phyloP scores from a whole-genome alignment of 2,329 filamentous ascomycete species.

The Stemphylium beticola region DNA sequence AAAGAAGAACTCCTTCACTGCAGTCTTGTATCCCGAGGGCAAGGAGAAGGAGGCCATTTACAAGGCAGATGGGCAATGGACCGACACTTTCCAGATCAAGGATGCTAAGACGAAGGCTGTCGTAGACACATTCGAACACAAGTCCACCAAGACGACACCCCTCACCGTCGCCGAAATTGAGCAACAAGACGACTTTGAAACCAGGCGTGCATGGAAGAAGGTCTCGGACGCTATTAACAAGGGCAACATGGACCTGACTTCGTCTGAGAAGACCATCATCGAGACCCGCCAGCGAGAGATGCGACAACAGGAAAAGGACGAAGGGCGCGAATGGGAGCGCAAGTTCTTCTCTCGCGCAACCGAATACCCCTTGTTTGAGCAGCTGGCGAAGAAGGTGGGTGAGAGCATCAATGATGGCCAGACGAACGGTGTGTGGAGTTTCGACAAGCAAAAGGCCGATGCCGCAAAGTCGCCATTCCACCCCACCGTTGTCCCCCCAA shows the following conservation, averaged over 20 bases:
- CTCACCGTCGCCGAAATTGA: constrained; percentile 75
- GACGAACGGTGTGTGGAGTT: constrained; percentile 74
- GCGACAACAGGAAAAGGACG: constrained; percentile 75
- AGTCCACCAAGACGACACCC: constrained; percentile 62
- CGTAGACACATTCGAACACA: constrained; percentile 56
- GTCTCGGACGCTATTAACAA: constrained; percentile 80
- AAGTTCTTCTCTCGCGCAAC: constrained; percentile 72
- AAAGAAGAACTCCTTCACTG: constrained; percentile 91
- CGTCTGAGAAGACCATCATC: constrained; percentile 82
- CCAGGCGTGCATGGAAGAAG: constrained; percentile 83
- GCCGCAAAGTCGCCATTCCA: constrained; percentile 37
- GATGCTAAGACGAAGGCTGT: constrained; percentile 61
- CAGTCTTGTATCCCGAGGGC: constrained; percentile 71
- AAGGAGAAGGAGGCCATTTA: constrained; percentile 78
- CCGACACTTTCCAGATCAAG: constrained; percentile 78
- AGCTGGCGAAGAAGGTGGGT: constrained; percentile 53
- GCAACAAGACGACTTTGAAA: constrained; percentile 85
- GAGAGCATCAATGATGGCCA: constrained; percentile 65
- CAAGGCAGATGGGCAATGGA: constrained; percentile 91
- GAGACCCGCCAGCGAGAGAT: constrained; percentile 84
- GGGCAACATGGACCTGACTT: constrained; percentile 83
- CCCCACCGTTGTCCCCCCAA: constrained; percentile 34
- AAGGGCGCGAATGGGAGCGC: constrained; percentile 78
- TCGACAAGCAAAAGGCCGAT: constrained; percentile 61
- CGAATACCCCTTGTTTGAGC: constrained; percentile 54